Evolutionary conservation across 2,329 filamentous ascomycete genomes (phyloP), one percentile per base, ranked within the genome.

Genomic region (Bimuria novae-zelandiae): DNA sequence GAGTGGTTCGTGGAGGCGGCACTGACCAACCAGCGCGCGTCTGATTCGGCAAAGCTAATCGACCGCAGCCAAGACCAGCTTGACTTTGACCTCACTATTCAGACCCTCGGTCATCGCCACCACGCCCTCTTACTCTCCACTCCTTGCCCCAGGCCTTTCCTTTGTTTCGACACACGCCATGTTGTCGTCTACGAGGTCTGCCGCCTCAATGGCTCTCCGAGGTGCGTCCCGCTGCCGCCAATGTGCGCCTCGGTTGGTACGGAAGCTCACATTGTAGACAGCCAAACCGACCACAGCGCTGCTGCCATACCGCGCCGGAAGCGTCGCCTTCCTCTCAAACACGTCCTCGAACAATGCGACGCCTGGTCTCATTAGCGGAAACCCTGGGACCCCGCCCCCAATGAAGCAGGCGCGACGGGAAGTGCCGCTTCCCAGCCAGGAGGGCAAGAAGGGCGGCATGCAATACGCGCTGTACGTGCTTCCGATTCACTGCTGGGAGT

Each of bases 381-480:
- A 70, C 72, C 81, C 77, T 70, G 80, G 76, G 71, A 79, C 76
- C 62, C 77, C 78, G 52, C 76, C 75, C 32, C 77, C 79, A 33
- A 77, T 81, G 77, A 82, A 82, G 68, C 78, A 79, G 65, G 84
- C 86, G 65, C 84, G 83, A 72, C 69, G 68, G 55, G 88, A 93
- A 77, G 89, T 94, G 52, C 86, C 85, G 59, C 80, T 94, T 55
- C 80, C 88, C 60, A 92, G 88, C 75, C 86, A 95, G 78, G 87
- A 91, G 76, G 82, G 82, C 61, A 90, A 88, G 76, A 90, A 93
- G 81, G 86, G 89, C 65, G 84, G 85, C 54, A 80, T 93, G 68
- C 89, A 95, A 86, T 93, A 92, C 75, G 90, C 89, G 60, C 82
- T 95, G 89, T 93, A 89, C 64, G 89, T 84, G 17, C 1, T 43